Evolutionary conservation across 2,329 filamentous ascomycete species (phyloP), one percentile per base, ranked within the genome.

Genomic region (Thermoascus crustaceus): DNA sequence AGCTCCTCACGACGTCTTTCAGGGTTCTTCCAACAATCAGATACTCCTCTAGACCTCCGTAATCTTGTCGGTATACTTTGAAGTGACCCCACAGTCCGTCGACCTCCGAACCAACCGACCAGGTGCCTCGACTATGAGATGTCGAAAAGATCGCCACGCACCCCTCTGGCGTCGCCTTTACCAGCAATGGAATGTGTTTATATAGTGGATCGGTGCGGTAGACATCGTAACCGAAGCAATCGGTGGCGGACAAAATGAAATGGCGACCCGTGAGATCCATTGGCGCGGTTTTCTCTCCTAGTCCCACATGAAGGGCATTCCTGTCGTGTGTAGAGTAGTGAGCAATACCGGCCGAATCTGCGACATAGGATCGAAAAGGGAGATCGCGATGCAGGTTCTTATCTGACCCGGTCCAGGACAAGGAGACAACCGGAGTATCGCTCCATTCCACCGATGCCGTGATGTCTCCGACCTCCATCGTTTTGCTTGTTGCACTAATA

Each of bases 71-170:
- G 48, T 82, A 83, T 13, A 82, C 78, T 54, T 85, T 85, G 70
- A 77, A 85, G 38, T 73, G 73, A 0, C 81, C 81, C 79, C 80
- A 85, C 60, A 85, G 72, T 18, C 81, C 80, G 49, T 86, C 82
- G 58, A 85, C 80, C 55, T 85, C 81, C 1, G 76, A 75, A 2
- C 81, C 82, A 5, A 85, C 67, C 6, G 73, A 74, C 64, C 78
- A 85, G 10, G 69, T 71, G 0, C 78, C 80, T 34, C 80, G 64
- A 0, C 71, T 67, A 49, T 85, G 77, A 2, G 73, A 75, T 0
- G 78, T 80, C 0, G 80, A 84, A 54, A 85, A 82, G 11, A 79
- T 70, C 0, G 71, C 81, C 0, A 85, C 70, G 33, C 75, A 80
- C 0, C 79, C 80, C 2, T 71, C 50, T 0, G 77, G 72, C 0